A percentile compares a stretch with the other conserved stretches of the same genome.
phyloP scores from a whole-genome alignment of 305 asterid genomes.

The Fraxinus ornus region DNA sequence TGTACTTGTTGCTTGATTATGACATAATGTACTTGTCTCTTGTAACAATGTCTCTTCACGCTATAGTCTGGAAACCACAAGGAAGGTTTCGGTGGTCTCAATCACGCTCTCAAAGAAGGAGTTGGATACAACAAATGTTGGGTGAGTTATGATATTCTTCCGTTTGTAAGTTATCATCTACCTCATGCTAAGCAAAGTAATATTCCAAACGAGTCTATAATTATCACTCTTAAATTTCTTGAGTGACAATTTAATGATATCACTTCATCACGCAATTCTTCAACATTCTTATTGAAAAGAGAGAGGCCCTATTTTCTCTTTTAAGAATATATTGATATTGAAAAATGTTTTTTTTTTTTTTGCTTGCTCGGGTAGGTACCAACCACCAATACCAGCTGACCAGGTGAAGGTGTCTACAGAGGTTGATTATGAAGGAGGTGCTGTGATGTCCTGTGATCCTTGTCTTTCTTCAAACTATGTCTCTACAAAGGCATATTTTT shows the following conservation, averaged over 20 bases:
- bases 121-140: slow-evolving; percentile 60
- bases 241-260: background rate
- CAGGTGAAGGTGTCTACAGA: slow-evolving; percentile 63
- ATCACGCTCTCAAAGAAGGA: slow-evolving; percentile 79
- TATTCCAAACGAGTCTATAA: background rate
- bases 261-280: background rate
- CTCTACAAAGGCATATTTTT: background rate
- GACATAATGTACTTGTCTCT: slow-evolving; percentile 7
- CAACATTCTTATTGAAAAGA: background rate
- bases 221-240: background rate
- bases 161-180: background rate
- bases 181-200: background rate
- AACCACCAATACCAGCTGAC: slow-evolving; percentile 65
- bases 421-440: slow-evolving; percentile 64
- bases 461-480: background rate
- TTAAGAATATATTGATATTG: background rate
- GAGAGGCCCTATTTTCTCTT: background rate
- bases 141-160: slow-evolving; percentile 47
- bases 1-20: slow-evolving; percentile 13
- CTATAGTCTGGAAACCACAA: slow-evolving; percentile 79
- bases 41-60: slow-evolving; percentile 16
- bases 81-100: slow-evolving; percentile 95
- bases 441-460: slow-evolving; percentile 2
- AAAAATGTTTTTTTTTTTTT: background rate
- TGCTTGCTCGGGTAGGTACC: slow-evolving; percentile 42